Conservation (phyloP, 164 flowering plant genomes). For the Liquidambar formosana region DNA sequence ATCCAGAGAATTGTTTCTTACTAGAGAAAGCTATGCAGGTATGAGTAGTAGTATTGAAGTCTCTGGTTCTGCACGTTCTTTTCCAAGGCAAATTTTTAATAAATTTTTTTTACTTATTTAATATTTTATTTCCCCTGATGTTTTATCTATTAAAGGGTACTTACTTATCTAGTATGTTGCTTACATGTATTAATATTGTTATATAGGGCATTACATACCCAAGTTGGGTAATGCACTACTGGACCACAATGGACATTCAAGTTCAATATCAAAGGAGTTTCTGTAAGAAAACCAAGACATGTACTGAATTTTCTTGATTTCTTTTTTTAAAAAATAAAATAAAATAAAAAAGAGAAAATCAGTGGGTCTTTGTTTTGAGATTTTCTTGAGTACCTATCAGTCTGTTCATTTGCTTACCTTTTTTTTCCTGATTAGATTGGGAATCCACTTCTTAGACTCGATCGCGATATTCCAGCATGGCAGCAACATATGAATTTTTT, state of each 20-base stretch:
- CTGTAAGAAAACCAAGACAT: conserved; percentile 52
- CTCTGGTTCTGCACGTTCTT: neutral
- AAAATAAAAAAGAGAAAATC: no score
- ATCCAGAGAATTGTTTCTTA: conserved; percentile 70
- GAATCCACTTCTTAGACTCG: conserved; percentile 86
- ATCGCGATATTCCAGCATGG: conserved; percentile 61
- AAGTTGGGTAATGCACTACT: no score
- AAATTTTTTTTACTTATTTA: neutral
- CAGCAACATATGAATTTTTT: no score
- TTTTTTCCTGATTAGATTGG: no score
- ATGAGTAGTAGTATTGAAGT: conserved; percentile 67
- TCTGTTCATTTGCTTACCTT: no score
- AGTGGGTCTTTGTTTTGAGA: neutral
- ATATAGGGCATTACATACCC: no score
- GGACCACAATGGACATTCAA: conserved; percentile 50
- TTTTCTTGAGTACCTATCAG: conserved; percentile 48
- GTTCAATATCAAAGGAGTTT: conserved; percentile 86
- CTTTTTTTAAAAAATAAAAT: no score
- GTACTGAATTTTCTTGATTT: no score
- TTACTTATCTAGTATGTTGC: neutral
- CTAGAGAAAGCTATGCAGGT: no score
- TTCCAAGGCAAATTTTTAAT: no score
- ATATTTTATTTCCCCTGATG: neutral
- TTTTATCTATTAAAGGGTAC: no score
- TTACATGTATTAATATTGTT: no score